These are phyloP conservation scores for Suillus bovinus DNA, from an alignment of 768 basidiomycete species.

Conservation along the genomic window DNA sequence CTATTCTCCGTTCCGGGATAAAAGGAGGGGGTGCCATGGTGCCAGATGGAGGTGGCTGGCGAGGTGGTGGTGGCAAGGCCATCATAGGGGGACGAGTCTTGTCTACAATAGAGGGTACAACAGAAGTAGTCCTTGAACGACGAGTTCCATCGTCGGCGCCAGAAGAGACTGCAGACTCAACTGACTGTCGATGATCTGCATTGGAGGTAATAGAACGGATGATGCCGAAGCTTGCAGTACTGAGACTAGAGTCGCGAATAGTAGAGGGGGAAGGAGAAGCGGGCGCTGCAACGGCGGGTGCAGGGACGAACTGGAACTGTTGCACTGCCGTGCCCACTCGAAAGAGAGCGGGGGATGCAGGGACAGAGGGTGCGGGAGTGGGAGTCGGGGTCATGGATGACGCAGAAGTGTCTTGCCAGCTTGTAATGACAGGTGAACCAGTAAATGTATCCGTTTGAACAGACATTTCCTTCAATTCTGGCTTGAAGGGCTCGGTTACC, in stretches of 20 bases:
- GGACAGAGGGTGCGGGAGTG: conserved; percentile 30
- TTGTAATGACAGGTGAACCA: conserved; percentile 32
- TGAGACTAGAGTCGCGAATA: conserved; percentile 53
- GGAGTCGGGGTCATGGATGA: conserved; percentile 36
- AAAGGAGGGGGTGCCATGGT: conserved; percentile 77
- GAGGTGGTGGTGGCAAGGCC: conserved; percentile 78
- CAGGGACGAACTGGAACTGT: conserved; percentile 66
- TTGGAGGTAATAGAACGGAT: conserved; percentile 51
- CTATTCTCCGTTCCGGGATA: conserved; percentile 67
- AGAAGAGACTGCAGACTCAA: conserved; percentile 67
- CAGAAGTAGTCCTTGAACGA: conserved; percentile 67
- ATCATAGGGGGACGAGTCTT: conserved; percentile 86
- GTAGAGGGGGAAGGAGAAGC: conserved; percentile 34
- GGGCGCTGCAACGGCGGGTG: conserved; percentile 35
- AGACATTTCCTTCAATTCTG: conserved; percentile 71
- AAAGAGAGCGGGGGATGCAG: conserved; percentile 46
- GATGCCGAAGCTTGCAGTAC: conserved; percentile 37
- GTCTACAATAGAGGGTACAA: conserved; percentile 55
- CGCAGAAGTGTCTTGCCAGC: conserved; percentile 26
- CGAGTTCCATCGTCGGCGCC: conserved; percentile 45
- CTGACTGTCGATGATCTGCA: conserved; percentile 67
- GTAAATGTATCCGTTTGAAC: conserved; percentile 71
- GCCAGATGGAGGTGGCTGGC: conserved; percentile 66
- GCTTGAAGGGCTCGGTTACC: conserved; percentile 46
- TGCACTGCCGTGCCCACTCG: conserved; percentile 54